phyloP scores from a whole-genome alignment of 768 basidiomycete genomes.

The Collybiopsis luxurians region DNA sequence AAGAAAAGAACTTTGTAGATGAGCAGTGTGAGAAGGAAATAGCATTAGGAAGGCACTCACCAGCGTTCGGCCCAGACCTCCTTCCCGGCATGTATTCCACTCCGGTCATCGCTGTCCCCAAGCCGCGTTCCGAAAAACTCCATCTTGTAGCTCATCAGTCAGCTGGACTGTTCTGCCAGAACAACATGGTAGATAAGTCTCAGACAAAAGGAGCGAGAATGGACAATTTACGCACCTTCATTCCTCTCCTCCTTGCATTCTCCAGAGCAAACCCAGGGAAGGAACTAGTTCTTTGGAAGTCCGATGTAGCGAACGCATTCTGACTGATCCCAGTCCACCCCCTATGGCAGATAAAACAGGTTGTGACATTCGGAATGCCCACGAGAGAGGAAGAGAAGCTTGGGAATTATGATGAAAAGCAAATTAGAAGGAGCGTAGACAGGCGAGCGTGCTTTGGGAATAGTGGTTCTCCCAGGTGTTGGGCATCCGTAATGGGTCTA shows the following conservation, averaged over 20 bases:
- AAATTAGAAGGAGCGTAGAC: constrained; percentile 16
- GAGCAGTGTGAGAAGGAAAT: constrained; percentile 16
- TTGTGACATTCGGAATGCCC: constrained; percentile 13
- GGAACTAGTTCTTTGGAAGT: constrained; percentile 17
- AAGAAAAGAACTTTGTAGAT: constrained; percentile 14
- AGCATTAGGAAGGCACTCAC: constrained; percentile 15
- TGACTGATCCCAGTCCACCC: constrained; percentile 18
- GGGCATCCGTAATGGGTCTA: constrained; percentile 20
- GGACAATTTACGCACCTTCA: constrained; percentile 20
- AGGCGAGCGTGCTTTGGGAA: constrained; percentile 21
- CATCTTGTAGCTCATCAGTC: constrained; percentile 31
- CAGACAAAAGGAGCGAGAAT: constrained; percentile 15
- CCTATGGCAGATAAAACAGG: constrained; percentile 23
- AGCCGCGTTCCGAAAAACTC: constrained; percentile 21
- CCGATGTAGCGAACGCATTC: constrained; percentile 23
- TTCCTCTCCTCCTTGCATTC: constrained; percentile 17
- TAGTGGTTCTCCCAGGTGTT: constrained; percentile 14
- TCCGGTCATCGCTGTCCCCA: constrained; percentile 24
- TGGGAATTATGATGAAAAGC: background rate
- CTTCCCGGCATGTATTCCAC: constrained; percentile 23
- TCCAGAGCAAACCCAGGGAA: background rate
- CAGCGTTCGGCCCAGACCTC: constrained; percentile 19
- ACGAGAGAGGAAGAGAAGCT: constrained; percentile 2
- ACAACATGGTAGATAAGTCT: constrained; percentile 18
- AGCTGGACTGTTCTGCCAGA: constrained; percentile 22